phyloP scores from a whole-genome alignment of 768 basidiomycete species.

The Asterophora parasitica region DNA sequence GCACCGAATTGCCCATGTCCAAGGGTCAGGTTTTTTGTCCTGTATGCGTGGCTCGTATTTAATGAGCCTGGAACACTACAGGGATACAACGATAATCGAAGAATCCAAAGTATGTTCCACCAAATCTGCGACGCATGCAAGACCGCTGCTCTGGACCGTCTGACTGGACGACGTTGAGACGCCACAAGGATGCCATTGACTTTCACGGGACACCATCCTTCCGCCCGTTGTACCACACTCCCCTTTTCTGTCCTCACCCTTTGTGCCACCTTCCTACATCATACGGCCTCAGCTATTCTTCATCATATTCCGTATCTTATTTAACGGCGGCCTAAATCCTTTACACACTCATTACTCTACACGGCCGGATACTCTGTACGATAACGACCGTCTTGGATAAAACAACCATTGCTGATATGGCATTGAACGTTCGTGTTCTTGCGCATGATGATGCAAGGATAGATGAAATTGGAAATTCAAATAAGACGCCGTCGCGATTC shows the following conservation, averaged over 20 bases:
- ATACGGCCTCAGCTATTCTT: no score
- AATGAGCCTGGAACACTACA: conserved; percentile 15
- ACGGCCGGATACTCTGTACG: no score
- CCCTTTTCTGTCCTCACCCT: not conserved
- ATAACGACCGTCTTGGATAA: no score
- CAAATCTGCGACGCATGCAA: conserved; percentile 57
- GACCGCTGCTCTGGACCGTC: conserved; percentile 28
- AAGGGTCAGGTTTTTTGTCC: conserved; percentile 23
- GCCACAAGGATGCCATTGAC: not conserved
- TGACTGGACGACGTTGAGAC: conserved; percentile 11
- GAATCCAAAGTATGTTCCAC: conserved; percentile 63
- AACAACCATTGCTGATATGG: no score
- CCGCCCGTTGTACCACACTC: conserved; percentile 4
- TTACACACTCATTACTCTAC: no score
- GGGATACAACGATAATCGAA: conserved; percentile 42
- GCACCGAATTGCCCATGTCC: conserved; percentile 55
- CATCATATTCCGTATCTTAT: no score
- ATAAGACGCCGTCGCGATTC: no score
- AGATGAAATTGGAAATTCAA: not conserved
- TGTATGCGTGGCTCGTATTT: not conserved
- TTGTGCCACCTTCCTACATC: no score
- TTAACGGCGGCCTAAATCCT: no score
- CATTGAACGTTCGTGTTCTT: no score
- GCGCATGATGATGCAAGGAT: no score
- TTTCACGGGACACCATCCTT: not conserved